phyloP scores from a whole-genome alignment of 2,329 filamentous ascomycete species.

The Chaetomium sp. region DNA sequence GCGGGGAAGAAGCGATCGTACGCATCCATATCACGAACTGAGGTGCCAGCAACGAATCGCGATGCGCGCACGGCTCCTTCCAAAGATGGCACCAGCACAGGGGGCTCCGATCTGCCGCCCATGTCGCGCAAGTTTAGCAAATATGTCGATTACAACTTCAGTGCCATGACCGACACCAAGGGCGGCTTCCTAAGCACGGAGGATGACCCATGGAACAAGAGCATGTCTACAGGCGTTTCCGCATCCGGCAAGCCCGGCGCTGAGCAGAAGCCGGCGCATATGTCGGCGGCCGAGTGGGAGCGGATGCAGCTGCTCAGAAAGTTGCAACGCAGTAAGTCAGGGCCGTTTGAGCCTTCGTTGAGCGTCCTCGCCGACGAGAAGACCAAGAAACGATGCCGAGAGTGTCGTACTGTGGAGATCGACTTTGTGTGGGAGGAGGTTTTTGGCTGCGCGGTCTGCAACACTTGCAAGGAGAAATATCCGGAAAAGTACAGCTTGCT shows the following conservation, averaged over 20 bases:
- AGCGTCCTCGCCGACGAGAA: conserved; percentile 67
- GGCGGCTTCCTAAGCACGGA: conserved; percentile 89
- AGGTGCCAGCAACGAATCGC: conserved; percentile 61
- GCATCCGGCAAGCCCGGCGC: conserved; percentile 33
- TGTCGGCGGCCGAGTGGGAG: conserved; percentile 93
- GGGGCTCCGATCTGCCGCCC: conserved; percentile 60
- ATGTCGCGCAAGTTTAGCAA: conserved; percentile 82
- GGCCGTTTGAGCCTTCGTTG: conserved; percentile 87
- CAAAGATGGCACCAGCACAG: conserved; percentile 35
- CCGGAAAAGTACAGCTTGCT: conserved; percentile 94
- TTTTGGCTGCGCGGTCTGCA: conserved; percentile 75
- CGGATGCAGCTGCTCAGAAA: conserved; percentile 72
- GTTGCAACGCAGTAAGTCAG: conserved; percentile 71
- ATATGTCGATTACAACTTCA: conserved; percentile 97
- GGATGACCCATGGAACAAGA: conserved; percentile 88
- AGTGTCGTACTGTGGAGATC: conserved; percentile 83
- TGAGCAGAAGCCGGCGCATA: conserved; percentile 76
- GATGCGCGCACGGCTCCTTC: conserved; percentile 62
- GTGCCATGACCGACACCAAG: conserved; percentile 96
- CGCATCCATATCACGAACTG: conserved; percentile 60
- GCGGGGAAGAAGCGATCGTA: conserved; percentile 71
- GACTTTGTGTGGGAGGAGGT: conserved; percentile 94
- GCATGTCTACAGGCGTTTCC: conserved; percentile 54
- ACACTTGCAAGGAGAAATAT: conserved; percentile 80
- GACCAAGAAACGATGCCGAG: conserved; percentile 73